These are phyloP conservation scores for Alternaria conjuncta DNA, from an alignment of 2,329 filamentous ascomycete genomes.

Conservation along the genomic window DNA sequence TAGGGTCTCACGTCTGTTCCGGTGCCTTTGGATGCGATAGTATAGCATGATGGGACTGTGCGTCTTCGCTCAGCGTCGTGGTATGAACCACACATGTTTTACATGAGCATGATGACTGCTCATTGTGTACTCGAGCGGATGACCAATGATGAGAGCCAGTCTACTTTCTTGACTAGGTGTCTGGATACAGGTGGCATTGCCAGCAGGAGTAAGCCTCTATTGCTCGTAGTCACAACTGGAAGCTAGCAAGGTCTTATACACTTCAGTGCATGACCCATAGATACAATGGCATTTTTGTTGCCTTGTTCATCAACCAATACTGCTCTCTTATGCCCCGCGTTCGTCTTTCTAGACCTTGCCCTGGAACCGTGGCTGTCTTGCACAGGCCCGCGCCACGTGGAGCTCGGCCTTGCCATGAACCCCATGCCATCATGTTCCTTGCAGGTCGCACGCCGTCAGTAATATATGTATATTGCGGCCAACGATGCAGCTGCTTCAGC, in stretches of 20 bases:
- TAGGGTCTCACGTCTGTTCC: conserved; percentile 19
- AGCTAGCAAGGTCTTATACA: neutral
- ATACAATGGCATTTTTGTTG: conserved; percentile 7
- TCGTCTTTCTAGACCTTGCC: neutral
- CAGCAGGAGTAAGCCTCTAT: neutral
- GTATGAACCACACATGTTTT: neutral
- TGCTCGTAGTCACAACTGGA: neutral
- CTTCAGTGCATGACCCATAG: conserved; percentile 4
- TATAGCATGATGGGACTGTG: neutral
- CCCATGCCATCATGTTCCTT: conserved; percentile 18
- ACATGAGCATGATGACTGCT: neutral
- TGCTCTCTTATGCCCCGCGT: neutral
- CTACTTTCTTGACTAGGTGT: conserved; percentile 7
- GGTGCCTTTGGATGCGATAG: conserved; percentile 1
- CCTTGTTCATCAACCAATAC: neutral
- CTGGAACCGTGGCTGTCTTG: neutral
- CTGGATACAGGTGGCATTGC: conserved; percentile 2
- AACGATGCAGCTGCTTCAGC: conserved; percentile 27
- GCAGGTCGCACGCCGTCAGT: conserved; percentile 24
- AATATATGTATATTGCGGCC: conserved; percentile 30
- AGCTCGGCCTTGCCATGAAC: conserved; percentile 11
- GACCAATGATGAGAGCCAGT: neutral
- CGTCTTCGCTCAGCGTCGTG: conserved; percentile 2
- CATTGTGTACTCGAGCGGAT: conserved; percentile 3
- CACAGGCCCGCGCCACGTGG: conserved; percentile 25